Percentiles rank a stretch among this genome's conserved stretches.
Conservation (phyloP, 2,329 filamentous ascomycete species). For the Aspergillus proliferans region DNA sequence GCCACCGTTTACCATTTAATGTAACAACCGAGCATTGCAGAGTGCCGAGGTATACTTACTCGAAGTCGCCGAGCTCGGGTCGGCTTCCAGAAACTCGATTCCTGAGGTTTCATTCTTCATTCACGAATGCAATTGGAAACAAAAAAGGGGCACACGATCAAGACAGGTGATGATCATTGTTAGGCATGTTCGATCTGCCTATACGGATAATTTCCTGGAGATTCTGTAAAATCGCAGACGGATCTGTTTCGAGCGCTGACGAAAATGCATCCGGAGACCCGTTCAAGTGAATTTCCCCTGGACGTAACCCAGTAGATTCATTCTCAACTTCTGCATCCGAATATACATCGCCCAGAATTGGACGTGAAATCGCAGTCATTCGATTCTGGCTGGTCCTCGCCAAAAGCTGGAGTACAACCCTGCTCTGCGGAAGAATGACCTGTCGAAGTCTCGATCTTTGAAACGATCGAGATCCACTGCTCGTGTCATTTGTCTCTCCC, state of each 20-base stretch:
- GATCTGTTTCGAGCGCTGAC: background rate
- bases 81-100: background rate
- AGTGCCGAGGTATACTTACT: no score
- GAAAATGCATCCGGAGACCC: background rate
- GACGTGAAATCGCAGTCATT: background rate
- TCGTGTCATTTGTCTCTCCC: background rate
- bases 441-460: conserved; percentile 6
- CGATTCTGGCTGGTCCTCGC: conserved; percentile 4
- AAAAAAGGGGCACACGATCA: background rate
- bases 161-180: background rate
- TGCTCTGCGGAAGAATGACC: conserved; percentile 10
- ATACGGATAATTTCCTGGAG: conserved; percentile 4
- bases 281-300: background rate
- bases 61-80: background rate
- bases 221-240: conserved; percentile 2
- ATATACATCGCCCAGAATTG: background rate
- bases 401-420: conserved; percentile 7
- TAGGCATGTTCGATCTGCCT: background rate
- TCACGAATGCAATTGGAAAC: no score
- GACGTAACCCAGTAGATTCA: background rate
- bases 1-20: no score
- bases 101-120: background rate
- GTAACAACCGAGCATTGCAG: no score
- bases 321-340: no score
- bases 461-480: conserved; percentile 1